Base-by-base conservation (phyloP, 2,329 filamentous ascomycete genomes). In the Penicillium sp. region DNA sequence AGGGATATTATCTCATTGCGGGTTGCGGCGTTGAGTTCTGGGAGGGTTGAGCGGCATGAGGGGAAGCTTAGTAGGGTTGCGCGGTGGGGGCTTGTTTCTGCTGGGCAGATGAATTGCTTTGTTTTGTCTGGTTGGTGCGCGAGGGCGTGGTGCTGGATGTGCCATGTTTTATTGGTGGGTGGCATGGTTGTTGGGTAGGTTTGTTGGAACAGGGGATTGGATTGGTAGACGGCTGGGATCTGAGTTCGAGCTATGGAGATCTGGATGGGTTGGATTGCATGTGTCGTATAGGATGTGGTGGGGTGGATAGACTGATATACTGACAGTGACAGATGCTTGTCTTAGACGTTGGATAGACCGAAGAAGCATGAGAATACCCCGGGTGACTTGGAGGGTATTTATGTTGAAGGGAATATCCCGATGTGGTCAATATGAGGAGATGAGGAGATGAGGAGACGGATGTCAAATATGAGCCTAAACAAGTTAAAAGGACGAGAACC, bases 21-120 rank as follows among this genome's bases (percentile, higher is more conserved):
- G 15, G 61, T 61, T 8, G 21, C 22, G 3, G 49, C 32, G 45
- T 64, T 53, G 4, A 61, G 57, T 6, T 45, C 43, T 9, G 57
- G 53, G n/a, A 61, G 51, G 31, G 57, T 59, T 6, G 61, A 63
- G 37, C 40, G 28, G 34, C 37, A 53, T 2, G 61, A 63, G 19
- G 61, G 61, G 44, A 62, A 64, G 39, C 61, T 52, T 13, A 64
- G 61, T 24, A 64, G 60, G 21, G 61, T 63, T 39, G 61, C 61
- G 17, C 51, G 32, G 43, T 64, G 61, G 19, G 53, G 55, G 13
- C 40, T 49, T 48, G 58, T 62, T 56, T 62, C 59, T 38, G 58
- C 29, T 19, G 55, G 59, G 19, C 52, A 57, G 38, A 53, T 54
- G 45, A 57, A 62, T 50, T 45, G 26, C 38, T 57, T 53, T 22